Percentiles rank a stretch among this genome's conserved stretches.
phyloP scores from a whole-genome alignment of 768 basidiomycete species.

The Boletus rex-veris region DNA sequence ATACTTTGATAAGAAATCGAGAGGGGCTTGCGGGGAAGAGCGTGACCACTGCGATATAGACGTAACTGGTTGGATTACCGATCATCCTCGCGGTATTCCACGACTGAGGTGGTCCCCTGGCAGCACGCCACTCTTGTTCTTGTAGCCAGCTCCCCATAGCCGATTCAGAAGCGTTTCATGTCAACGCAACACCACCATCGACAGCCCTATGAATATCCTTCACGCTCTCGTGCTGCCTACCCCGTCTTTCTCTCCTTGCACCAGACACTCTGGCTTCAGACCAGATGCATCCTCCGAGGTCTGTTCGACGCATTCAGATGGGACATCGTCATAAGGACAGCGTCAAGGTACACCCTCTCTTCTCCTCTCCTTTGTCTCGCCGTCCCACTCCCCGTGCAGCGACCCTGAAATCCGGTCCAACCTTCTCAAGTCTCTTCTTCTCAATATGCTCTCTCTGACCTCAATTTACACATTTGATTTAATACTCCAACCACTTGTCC shows the following conservation, averaged over 20 bases:
- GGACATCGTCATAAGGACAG: slow-evolving; percentile 57
- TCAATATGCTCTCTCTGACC: slow-evolving; percentile 66
- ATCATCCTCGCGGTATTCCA: background rate
- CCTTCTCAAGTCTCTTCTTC: slow-evolving; percentile 68
- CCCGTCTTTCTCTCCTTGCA: slow-evolving; percentile 65
- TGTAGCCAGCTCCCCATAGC: background rate
- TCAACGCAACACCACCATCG: slow-evolving; percentile 18
- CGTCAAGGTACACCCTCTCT: slow-evolving; percentile 48
- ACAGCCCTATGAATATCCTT: slow-evolving; percentile 6
- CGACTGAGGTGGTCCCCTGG: background rate
- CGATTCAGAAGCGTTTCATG: slow-evolving; percentile 14
- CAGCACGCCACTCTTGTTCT: background rate
- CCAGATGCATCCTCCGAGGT: slow-evolving; percentile 56
- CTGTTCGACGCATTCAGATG: slow-evolving; percentile 71
- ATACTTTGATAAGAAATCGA: background rate
- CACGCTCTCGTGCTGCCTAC: slow-evolving; percentile 51
- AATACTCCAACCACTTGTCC: slow-evolving; percentile 64
- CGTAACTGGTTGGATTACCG: slow-evolving; percentile 11
- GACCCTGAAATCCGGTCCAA: slow-evolving; percentile 75
- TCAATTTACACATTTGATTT: slow-evolving; percentile 78
- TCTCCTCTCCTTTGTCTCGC: slow-evolving; percentile 5
- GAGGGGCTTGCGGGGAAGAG: slow-evolving; percentile 7
- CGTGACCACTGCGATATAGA: background rate
- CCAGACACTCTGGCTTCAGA: slow-evolving; percentile 58
- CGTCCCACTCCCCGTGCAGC: slow-evolving; percentile 36